These are phyloP conservation scores for Endogone sp. DNA, from an alignment of 192 early-diverging fungal genomes.

Conservation along the genomic window DNA sequence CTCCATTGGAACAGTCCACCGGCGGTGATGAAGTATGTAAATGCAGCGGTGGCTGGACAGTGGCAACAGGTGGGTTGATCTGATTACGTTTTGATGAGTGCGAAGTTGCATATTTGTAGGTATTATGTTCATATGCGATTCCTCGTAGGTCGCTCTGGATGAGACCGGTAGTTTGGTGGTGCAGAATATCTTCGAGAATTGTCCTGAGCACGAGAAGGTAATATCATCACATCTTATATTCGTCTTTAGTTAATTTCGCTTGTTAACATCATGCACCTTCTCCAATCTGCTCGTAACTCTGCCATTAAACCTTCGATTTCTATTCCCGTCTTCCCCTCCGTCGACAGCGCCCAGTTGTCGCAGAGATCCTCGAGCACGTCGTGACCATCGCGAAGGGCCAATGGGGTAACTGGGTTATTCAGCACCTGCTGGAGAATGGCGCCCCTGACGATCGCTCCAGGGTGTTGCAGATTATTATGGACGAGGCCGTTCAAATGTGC, in stretches of 20 bases:
- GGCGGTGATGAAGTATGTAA: constrained; percentile 56
- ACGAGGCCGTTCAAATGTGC: constrained; percentile 48
- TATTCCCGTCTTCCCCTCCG: background rate
- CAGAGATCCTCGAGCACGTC: constrained; percentile 57
- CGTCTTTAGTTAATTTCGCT: background rate
- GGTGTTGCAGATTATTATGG: constrained; percentile 40
- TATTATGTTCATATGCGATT: background rate
- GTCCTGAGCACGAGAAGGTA: constrained; percentile 59
- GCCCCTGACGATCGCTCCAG: constrained; percentile 42
- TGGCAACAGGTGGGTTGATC: constrained; percentile 38
- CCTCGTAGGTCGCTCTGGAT: constrained; percentile 55
- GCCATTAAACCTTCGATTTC: too few relatives aligned
- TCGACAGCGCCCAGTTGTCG: constrained; percentile 47
- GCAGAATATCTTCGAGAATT: constrained; percentile 77
- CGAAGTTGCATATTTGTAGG: too few relatives aligned
- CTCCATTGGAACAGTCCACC: constrained; percentile 55
- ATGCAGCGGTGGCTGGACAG: constrained; percentile 48
- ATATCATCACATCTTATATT: background rate
- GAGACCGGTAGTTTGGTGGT: constrained; percentile 75
- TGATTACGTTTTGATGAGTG: too few relatives aligned
- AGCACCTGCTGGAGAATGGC: constrained; percentile 70
- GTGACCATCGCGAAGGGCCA: constrained; percentile 67
- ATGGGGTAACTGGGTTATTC: constrained; percentile 85
- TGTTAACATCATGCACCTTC: too few relatives aligned
- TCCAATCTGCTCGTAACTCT: too few relatives aligned